Evolutionary conservation across 2,329 filamentous ascomycete genomes (phyloP), one percentile per base, ranked within the genome.

Genomic region (Karstenula rhodostoma): DNA sequence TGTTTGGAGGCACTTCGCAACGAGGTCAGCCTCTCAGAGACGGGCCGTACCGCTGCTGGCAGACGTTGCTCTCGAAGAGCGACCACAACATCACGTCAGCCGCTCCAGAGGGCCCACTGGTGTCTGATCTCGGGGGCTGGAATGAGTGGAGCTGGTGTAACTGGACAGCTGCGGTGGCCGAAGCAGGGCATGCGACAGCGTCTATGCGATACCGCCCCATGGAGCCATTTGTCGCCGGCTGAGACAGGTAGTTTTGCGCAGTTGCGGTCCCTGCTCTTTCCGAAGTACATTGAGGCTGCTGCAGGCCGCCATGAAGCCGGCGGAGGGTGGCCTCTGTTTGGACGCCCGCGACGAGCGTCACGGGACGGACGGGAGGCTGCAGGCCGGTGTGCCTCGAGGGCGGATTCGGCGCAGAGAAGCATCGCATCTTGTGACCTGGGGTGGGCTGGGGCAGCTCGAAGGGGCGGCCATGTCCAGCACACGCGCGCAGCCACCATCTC

Each of bases 331-430:
- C 58, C 66, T 51, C 50, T 73, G 62, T 65, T 75, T 73, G 70
- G 69, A 68, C 60, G 67, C 65, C 65, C 63, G 61, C 58, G 64
- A 67, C 71, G 50, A 62, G 62, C 63, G 67, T 76, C 72, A 75
- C 69, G 73, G 70, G 62, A 67, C 56, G 51, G 61, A 49, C 74
- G 74, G 74, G 74, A 77, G 74, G 74, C 74, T 76, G 75, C 75
- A 77, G 65, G 57, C 56, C 62, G 56, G 66, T 71, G 72, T 71
- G 63, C 57, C 68, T 70, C 69, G 59, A 72, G 61, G 70, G 59
- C 67, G 67, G 67, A 70, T 65, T 69, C 67, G 60, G 69, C 73
- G 73, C 69, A 73, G 70, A 53, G 60, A 61, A 66, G 65, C 64
- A 68, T 67, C 67, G 58, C 59, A 68, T 71, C 70, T 68, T 68